Base-by-base conservation (phyloP, 2,329 filamentous ascomycete genomes). In the Aspergillus ochraceoroseus region DNA sequence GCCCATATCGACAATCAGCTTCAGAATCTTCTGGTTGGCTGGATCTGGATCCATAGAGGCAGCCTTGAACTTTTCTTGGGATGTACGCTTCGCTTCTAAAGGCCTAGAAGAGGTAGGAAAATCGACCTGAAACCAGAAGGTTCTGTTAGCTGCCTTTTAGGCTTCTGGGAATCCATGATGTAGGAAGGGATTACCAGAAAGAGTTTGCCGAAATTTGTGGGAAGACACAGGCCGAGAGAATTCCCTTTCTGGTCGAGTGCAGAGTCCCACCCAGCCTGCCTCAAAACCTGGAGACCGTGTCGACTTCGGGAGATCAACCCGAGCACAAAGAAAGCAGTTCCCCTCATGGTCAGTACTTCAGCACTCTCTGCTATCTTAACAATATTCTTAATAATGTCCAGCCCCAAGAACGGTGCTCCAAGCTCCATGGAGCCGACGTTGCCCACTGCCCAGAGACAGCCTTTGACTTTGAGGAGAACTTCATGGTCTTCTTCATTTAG, bases 361-460 rank as follows among this genome's bases (percentile, higher is more conserved):
- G 92, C 89, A 18, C 74, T 72, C 62, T 95, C 87, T 1, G 92
- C 92, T 59, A 98, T 95, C 48, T 80, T 75, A 32, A 96, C 80
- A 47, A 98, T 90, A 48, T 83, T 79, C 56, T 83, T 79, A 12
- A 96, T 87, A 25, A 96, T 87, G 51, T 95, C 86, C 25, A 81
- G 86, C 41, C 85, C 92, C 3, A 98, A 73, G 62, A 98, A 98
- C 0, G 88, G 88, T 1, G 90, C 90, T 1, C 92, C 92, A 1
- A 95, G 79, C 56, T 96, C 90, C 89, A 98, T 96, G 0, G 89
- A 95, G 0, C 92, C 92, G 25, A 98, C 90, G 54, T 98, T 98
- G 15, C 92, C 92, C 1, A 98, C 88, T 0, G 92, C 92, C 92
- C 92, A 98, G 32, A 98, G 73, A 60, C 88, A 95, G 5, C 89